Base-by-base conservation (phyloP, 371 early-diverging fungal genomes). In the Mucor lusitanicus region DNA sequence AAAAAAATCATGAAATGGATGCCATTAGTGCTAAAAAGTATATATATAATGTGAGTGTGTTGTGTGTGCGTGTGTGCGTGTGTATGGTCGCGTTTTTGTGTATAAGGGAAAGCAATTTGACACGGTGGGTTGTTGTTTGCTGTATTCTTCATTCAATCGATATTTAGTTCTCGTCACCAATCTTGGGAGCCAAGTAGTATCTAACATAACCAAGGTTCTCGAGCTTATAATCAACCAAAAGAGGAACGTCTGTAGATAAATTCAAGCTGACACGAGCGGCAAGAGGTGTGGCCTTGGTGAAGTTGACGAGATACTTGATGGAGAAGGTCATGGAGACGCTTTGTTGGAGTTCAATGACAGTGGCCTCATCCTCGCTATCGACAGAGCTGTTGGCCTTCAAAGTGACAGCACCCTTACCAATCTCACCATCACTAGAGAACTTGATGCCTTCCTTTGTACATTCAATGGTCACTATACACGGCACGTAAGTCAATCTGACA, bases 271-370 rank as follows among this genome's bases (percentile, higher is more conserved):
- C 98, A 58, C 85, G 83, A 30, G 75, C 70, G 13, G 94, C 84
- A 55, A 97, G 86, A 8, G 98, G 91, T 9, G 96, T 92, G 39
- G 99, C 98, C 86, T 99, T 99, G 63, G 97, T 90, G 70, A 99
- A 98, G 86, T 92, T 92, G 71, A 86, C 82, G 25, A 99, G 85
- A 85, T 97, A 98, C 83, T 98, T 99, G 74, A 97, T 87, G 17
- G 97, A 90, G 74, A 97, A 94, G 61, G 92, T 91, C 68, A 97
- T 88, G 33, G 84, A 79, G 13, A 94, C 96, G 50, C 92, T 88
- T 74, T 91, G 86, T 66, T 87, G 81, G 37, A 98, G 83, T 68
- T 92, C 87, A 69, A 97, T 94, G 17, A 84, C 77, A 28, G 93
- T 90, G 8, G 89, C 68, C 39, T 87, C 90, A 11, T 92, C 91